Conservation (phyloP, 2,329 filamentous ascomycete species). For the Neofusicoccum parvum region DNA sequence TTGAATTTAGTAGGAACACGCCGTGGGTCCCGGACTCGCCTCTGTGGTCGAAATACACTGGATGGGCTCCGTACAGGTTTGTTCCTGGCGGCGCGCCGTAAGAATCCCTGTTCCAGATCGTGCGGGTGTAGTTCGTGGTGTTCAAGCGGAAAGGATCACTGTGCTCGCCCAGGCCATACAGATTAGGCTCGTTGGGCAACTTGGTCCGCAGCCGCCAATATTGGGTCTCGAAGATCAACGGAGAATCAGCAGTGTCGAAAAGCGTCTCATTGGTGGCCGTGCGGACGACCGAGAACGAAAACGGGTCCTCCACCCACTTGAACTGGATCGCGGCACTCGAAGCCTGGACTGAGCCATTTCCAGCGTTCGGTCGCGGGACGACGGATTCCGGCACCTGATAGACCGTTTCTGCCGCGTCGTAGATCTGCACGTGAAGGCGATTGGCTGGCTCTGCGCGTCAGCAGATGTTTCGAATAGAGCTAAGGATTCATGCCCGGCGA, state of each 20-base stretch:
- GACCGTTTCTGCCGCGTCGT: slow-evolving; percentile 68
- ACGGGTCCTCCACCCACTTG: slow-evolving; percentile 58
- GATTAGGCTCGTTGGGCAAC: slow-evolving; percentile 67
- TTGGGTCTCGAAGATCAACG: slow-evolving; percentile 75
- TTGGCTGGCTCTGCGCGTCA: slow-evolving; percentile 48
- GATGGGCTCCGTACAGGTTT: slow-evolving; percentile 74
- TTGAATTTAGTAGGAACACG: slow-evolving; percentile 37
- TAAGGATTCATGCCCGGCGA: not conserved
- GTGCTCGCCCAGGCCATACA: slow-evolving; percentile 81
- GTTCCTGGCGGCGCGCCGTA: slow-evolving; percentile 61
- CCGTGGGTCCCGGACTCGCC: slow-evolving; percentile 43
- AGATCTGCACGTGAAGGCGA: slow-evolving; percentile 74
- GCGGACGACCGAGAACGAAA: slow-evolving; percentile 67
- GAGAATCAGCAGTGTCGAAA: slow-evolving; percentile 69
- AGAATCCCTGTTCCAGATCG: slow-evolving; percentile 70
- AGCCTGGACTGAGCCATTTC: slow-evolving; percentile 33
- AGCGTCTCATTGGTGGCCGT: slow-evolving; percentile 60
- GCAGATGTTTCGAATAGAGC: slow-evolving; percentile 23
- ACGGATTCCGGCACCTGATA: slow-evolving; percentile 75
- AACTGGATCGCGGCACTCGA: slow-evolving; percentile 55
- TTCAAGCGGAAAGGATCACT: slow-evolving; percentile 70
- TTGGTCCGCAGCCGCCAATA: slow-evolving; percentile 73
- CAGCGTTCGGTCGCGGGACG: slow-evolving; percentile 60
- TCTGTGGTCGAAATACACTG: slow-evolving; percentile 75
- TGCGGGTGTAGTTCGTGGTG: slow-evolving; percentile 69